Conservation (phyloP, 2,329 filamentous ascomycete genomes). For the Paramyrothecium roridum region DNA sequence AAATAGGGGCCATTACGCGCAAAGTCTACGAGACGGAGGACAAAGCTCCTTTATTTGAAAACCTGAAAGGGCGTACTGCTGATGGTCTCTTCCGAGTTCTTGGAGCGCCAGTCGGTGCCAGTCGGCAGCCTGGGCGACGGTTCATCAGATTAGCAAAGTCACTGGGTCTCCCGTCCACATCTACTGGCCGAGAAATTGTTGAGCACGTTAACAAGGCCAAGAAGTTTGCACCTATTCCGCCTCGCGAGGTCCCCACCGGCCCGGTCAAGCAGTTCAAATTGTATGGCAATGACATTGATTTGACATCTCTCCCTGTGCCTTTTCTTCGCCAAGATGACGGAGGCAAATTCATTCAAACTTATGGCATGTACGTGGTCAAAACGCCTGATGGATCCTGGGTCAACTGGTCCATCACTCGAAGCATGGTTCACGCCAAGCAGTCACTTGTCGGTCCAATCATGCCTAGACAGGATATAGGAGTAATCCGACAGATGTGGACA, state of each 20-base stretch:
- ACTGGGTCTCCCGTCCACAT: conserved; percentile 29
- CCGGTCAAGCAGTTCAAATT: conserved; percentile 13
- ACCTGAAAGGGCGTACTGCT: conserved; percentile 36
- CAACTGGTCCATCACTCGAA: conserved; percentile 42
- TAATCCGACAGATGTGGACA: conserved; percentile 46
- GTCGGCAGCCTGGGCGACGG: conserved; percentile 22
- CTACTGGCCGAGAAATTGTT: conserved; percentile 28
- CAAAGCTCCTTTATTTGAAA: conserved; percentile 49
- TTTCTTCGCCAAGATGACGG: conserved; percentile 41
- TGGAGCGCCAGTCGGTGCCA: conserved; percentile 31
- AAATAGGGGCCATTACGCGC: conserved; percentile 43
- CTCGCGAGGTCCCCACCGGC: conserved; percentile 24
- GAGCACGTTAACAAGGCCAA: conserved; percentile 36
- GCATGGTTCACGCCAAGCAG: conserved; percentile 43
- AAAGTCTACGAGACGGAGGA: conserved; percentile 41
- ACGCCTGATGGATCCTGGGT: conserved; percentile 44
- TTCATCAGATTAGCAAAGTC: conserved; percentile 41
- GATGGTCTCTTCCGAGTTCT: conserved; percentile 44
- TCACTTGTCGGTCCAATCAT: conserved; percentile 39
- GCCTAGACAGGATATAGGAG: conserved; percentile 41
- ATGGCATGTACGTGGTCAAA: conserved; percentile 45
- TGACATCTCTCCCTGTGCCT: conserved; percentile 38
- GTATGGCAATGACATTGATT: conserved; percentile 12
- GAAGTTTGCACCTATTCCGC: conserved; percentile 20
- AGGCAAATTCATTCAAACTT: conserved; percentile 49